Evolutionary conservation across 176 grass and related monocot genomes (phyloP), one percentile per base, ranked within the genome.

Genomic region (Triticum timopheevii): DNA sequence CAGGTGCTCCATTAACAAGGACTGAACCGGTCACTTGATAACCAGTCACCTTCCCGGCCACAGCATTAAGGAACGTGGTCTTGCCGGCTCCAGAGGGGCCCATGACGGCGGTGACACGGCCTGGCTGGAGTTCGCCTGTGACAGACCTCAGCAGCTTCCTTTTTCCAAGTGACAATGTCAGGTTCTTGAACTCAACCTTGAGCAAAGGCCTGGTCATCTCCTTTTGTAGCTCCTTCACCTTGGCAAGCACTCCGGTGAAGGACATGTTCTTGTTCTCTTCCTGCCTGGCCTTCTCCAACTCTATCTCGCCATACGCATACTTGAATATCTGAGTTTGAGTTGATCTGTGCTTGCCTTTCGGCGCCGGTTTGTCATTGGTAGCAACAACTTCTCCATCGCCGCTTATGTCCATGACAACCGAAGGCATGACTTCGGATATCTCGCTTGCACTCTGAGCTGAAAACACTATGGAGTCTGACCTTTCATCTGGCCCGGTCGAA

Each of bases 71-170:
- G 87, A 98, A 98, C 2, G 97, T 98, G 38, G 97, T 98, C 79
- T 98, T 98, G 8, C 97, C 97, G 0, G 97, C 97, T n/a, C 97
- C 97, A 10, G 97, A 98, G 24, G 96, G 97, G 0, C 97, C 97
- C 97, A 98, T 98, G 17, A 98, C 92, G 7, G 97, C 97, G 61
- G 93, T 91, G 38, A 98, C 90, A 73, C 83, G 91, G 4, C 97
- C 92, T 2, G 97, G 94, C 25, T 83, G 62, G 88, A 98, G 90
- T 42, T 93, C 88, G 13, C 97, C 97, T 38, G 87, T 98, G 77
- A 98, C 83, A 77, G 84, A 94, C 61, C 93, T 86, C 39, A 98
- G 38, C 59, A 98, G 94, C 80, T 94, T 92, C 85, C 80, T 98
- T 58, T 88, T 94, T 31, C 92, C 92, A 49, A 98, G 87, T 62